Conservation (phyloP, 208 protist genomes). For the Leishmania tropica region DNA sequence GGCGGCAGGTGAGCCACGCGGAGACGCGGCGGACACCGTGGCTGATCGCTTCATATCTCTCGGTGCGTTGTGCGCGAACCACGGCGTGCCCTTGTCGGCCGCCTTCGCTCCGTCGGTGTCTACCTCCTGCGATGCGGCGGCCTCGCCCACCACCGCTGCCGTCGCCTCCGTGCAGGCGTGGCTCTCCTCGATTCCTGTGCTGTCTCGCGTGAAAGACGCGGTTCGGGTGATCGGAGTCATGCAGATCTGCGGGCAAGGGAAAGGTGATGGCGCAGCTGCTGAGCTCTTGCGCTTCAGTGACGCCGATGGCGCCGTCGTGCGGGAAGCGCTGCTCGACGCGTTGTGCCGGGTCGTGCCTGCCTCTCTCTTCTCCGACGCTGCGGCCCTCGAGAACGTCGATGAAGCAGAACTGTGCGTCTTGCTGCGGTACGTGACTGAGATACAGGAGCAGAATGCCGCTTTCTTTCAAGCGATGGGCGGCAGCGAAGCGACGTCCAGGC, state of each 20-base stretch:
- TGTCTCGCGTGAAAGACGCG: slow-evolving; percentile 32
- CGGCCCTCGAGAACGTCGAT: slow-evolving; percentile 65
- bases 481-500: too few species aligned
- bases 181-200: slow-evolving; percentile 11
- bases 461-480: slow-evolving; percentile 35
- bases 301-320: slow-evolving; percentile 11
- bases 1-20: neutral
- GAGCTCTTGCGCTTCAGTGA: slow-evolving; percentile 6
- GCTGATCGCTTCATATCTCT: slow-evolving; percentile 65
- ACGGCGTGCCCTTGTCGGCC: slow-evolving; percentile 53
- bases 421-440: slow-evolving; percentile 53
- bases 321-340: slow-evolving; percentile 27
- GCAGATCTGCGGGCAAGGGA: neutral
- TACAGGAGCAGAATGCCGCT: slow-evolving; percentile 54
- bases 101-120: slow-evolving; percentile 33
- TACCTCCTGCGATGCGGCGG: neutral
- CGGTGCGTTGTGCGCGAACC: slow-evolving; percentile 63
- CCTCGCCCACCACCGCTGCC: neutral
- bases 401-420: slow-evolving; percentile 59
- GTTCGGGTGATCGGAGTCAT: slow-evolving; percentile 60
- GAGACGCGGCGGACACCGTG: neutral
- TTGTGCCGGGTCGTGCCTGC: slow-evolving; percentile 43
- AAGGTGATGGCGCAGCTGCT: neutral
- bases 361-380: slow-evolving; percentile 38
- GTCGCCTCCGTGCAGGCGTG: slow-evolving; percentile 2